Percentiles rank a stretch among this genome's conserved stretches.
phyloP scores from a whole-genome alignment of 441 rosid species.

The Populus hybrid region DNA sequence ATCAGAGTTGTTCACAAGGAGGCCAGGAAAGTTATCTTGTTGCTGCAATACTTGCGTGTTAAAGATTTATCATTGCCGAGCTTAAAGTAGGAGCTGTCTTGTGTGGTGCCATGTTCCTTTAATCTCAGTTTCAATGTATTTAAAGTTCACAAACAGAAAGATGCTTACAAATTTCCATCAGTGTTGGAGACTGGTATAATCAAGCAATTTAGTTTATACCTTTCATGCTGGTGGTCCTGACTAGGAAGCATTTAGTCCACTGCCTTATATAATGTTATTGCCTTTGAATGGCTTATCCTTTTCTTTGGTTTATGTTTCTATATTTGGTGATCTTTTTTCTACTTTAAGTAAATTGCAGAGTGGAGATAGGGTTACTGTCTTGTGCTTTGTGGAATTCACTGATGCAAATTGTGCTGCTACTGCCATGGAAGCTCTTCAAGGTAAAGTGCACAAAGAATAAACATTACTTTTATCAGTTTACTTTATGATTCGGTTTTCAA shows the following conservation, averaged over 20 bases:
- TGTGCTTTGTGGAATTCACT: constrained; percentile 56
- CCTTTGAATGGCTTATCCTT: neutral
- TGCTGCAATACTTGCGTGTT: constrained; percentile 6
- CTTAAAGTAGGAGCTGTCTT: neutral
- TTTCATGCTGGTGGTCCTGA: no score
- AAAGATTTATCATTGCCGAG: neutral
- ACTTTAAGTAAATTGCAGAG: constrained; percentile 28
- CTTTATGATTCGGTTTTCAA: no score
- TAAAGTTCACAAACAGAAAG: neutral
- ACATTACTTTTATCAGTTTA: neutral
- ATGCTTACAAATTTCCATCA: neutral
- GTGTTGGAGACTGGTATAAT: neutral
- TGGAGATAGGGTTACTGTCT: constrained; percentile 46
- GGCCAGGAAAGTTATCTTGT: constrained; percentile 46
- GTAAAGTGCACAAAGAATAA: constrained; percentile 20
- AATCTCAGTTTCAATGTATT: neutral
- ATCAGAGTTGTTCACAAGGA: constrained; percentile 61
- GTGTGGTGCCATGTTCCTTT: neutral
- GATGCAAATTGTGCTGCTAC: constrained; percentile 45
- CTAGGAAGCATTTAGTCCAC: neutral
- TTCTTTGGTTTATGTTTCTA: constrained; percentile 8
- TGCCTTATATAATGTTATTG: neutral
- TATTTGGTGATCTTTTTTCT: neutral
- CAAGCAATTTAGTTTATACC: neutral
- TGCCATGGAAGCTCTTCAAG: constrained; percentile 62